Percentiles rank a stretch among this genome's conserved stretches.
Conservation (phyloP, 2,329 filamentous ascomycete species). For the Fusarium domesticum region DNA sequence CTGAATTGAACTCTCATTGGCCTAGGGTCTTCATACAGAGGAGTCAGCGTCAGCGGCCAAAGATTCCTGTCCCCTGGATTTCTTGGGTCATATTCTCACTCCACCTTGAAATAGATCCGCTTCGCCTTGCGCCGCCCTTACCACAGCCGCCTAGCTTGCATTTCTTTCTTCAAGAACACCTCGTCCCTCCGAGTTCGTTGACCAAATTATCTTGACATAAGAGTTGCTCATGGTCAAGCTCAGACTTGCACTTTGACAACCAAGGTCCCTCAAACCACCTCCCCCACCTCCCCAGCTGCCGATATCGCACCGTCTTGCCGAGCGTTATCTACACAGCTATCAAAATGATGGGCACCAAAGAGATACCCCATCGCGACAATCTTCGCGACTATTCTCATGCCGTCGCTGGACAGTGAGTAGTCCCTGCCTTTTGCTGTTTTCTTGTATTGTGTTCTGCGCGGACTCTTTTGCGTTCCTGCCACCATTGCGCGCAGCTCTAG, state of each 20-base stretch:
- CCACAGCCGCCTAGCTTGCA: background rate
- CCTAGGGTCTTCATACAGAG: background rate
- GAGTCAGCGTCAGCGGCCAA: constrained; percentile 16
- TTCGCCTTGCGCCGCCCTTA: background rate
- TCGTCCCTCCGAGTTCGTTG: no score
- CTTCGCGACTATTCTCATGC: constrained; percentile 70
- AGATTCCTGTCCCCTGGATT: background rate
- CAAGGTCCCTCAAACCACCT: background rate
- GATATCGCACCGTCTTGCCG: constrained; percentile 12
- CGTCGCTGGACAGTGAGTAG: constrained; percentile 78
- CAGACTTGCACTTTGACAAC: background rate
- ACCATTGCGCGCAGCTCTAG: constrained; percentile 6
- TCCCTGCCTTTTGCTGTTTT: background rate
- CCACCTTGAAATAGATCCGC: constrained; percentile 11
- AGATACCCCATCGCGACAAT: constrained; percentile 56
- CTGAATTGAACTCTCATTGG: background rate
- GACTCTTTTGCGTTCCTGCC: constrained; percentile 6
- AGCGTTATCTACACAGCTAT: constrained; percentile 18
- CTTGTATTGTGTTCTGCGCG: no score
- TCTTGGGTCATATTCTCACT: constrained; percentile 6
- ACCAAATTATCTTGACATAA: background rate
- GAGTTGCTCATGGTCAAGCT: background rate
- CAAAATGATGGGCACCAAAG: constrained; percentile 30
- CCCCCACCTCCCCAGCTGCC: background rate
- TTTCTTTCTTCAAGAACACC: background rate